These are phyloP conservation scores for Cynara cardunculus DNA, from an alignment of 129 eudicot species.

Conservation along the genomic window DNA sequence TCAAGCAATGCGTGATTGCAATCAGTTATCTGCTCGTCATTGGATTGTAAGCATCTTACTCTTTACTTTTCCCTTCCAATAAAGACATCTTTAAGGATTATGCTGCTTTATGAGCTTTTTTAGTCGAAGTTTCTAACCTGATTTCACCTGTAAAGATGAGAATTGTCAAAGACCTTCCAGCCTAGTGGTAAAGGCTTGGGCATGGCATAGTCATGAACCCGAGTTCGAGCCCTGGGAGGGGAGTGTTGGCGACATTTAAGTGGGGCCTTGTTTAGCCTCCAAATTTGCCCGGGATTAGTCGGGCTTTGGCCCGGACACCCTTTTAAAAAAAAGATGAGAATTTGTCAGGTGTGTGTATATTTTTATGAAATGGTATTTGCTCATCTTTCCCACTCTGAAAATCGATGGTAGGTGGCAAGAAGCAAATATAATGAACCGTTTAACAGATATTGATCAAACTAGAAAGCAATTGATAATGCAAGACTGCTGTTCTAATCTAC, in stretches of 20 bases:
- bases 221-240: too few species aligned
- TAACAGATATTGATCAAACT: neutral
- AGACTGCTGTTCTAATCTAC: neutral
- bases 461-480: neutral
- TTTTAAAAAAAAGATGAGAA: too few species aligned
- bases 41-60: conserved; percentile 73
- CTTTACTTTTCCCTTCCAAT: neutral
- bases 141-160: neutral
- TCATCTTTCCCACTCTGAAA: neutral
- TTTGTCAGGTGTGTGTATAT: neutral
- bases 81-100: neutral
- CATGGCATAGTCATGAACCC: too few species aligned
- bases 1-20: conserved; percentile 89
- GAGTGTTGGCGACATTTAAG: too few species aligned
- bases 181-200: too few species aligned
- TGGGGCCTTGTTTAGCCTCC: too few species aligned
- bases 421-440: neutral
- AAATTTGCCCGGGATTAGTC: too few species aligned
- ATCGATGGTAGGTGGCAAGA: neutral
- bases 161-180: too few species aligned
- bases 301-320: too few species aligned
- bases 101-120: neutral
- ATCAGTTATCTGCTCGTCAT: conserved; percentile 84
- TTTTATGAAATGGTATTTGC: neutral
- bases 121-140: neutral